Conservation (phyloP, 768 basidiomycete species). For the Cystobasidium ongulense region DNA sequence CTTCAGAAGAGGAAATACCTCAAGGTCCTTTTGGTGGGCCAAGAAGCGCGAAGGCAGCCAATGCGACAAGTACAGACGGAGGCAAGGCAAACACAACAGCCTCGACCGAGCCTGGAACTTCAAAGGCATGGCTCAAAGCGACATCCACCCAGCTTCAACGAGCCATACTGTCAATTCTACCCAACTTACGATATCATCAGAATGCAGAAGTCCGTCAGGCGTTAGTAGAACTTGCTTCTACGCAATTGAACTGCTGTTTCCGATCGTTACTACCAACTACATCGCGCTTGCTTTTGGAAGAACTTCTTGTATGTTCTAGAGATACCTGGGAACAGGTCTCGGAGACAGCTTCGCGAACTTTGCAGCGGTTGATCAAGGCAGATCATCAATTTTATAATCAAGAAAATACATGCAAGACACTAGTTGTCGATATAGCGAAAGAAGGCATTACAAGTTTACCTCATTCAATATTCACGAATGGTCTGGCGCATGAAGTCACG, state of each 20-base stretch:
- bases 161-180: constrained; percentile 6
- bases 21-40: background rate
- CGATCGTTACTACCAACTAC: background rate
- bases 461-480: constrained; percentile 10
- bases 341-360: background rate
- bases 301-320: constrained; percentile 2
- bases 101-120: background rate
- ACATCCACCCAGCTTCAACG: constrained; percentile 17
- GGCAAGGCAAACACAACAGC: background rate
- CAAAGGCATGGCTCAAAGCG: constrained; percentile 12
- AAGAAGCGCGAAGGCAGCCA: background rate
- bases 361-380: background rate
- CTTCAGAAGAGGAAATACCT: no score
- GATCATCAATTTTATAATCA: background rate
- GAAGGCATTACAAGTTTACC: background rate
- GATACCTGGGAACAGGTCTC: constrained; percentile 24
- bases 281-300: background rate
- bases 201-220: background rate
- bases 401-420: background rate
- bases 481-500: background rate
- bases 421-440: background rate
- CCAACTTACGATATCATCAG: background rate
- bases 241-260: background rate
- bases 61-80: background rate
- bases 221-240: background rate